Evolutionary conservation across 805 yeast genomes (phyloP).

Genomic region (Ogataea thermomethanolica): DNA sequence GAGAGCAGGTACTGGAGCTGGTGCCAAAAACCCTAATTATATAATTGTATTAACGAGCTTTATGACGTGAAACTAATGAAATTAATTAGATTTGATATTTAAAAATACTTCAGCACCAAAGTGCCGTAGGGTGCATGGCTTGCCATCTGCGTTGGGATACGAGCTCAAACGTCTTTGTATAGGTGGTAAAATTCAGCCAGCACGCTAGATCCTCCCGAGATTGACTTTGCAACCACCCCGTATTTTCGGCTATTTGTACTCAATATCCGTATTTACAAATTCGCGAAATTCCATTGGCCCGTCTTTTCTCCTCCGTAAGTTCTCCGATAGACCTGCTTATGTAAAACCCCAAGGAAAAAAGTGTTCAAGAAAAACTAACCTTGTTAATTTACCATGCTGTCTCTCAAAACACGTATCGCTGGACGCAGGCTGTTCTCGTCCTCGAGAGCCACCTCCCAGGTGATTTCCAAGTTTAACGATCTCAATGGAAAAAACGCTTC

Average conservation of each 20-base stretch:
- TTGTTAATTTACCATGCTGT: conserved; percentile 10
- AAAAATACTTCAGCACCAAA: too few species aligned
- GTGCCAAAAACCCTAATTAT: background rate
- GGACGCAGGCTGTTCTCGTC: conserved; percentile 31
- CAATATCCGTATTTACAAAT: conserved; percentile 13
- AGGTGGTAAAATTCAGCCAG: too few species aligned
- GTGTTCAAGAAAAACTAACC: conserved; percentile 28
- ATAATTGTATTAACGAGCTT: too few species aligned
- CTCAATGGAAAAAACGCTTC: conserved; percentile 51
- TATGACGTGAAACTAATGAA: too few species aligned
- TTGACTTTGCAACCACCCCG: too few species aligned
- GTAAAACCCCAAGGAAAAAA: conserved; percentile 11
- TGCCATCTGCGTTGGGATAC: too few species aligned
- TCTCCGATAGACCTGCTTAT: conserved; percentile 14
- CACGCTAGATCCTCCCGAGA: too few species aligned
- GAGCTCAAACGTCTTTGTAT: too few species aligned
- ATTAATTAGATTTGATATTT: too few species aligned
- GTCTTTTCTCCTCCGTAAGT: conserved; percentile 10
- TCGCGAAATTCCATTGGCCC: conserved; percentile 14
- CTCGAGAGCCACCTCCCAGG: conserved; percentile 26
- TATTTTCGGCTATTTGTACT: conserved; percentile 2
- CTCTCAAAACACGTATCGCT: conserved; percentile 11
- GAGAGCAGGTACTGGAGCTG: conserved; percentile 8
- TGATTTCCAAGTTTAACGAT: conserved; percentile 38
- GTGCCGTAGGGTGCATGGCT: too few species aligned